Conservation (phyloP, 768 basidiomycete species). For the Pleurotus djamor region DNA sequence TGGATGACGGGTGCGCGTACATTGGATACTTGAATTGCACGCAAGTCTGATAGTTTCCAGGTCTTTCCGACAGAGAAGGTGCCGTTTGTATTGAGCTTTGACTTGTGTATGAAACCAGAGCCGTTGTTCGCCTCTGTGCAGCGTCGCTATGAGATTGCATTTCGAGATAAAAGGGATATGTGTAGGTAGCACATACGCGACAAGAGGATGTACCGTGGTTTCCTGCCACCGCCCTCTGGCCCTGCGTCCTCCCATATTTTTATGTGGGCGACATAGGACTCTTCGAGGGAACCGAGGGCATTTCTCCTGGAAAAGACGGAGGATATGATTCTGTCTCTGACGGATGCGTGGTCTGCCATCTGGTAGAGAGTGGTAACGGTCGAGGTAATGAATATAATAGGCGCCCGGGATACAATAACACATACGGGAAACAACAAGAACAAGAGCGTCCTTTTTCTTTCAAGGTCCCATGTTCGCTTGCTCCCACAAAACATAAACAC, state of each 20-base stretch:
- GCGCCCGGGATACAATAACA: not conserved
- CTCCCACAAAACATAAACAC: not conserved
- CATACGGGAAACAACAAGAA: conserved; percentile 1
- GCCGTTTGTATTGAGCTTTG: conserved; percentile 92
- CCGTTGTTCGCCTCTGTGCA: conserved; percentile 57
- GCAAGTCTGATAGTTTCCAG: conserved; percentile 84
- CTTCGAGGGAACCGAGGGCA: conserved; percentile 61
- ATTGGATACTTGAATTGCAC: conserved; percentile 70
- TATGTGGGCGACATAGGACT: conserved; percentile 83
- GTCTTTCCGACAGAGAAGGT: conserved; percentile 98
- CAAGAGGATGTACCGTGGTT: conserved; percentile 88
- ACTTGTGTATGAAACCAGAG: conserved; percentile 86
- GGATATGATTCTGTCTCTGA: conserved; percentile 66
- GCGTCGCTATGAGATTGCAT: conserved; percentile 7
- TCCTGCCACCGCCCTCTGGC: conserved; percentile 64
- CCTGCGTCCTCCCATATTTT: conserved; percentile 92
- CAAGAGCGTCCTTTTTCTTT: not conserved
- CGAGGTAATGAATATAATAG: not conserved
- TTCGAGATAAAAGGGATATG: not conserved
- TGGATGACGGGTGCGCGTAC: conserved; percentile 42
- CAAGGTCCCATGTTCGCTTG: not conserved
- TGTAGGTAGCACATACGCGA: conserved; percentile 62
- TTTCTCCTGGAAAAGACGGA: conserved; percentile 82
- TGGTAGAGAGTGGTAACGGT: not conserved
- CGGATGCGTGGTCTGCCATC: conserved; percentile 39